phyloP scores from a whole-genome alignment of 1,139 yeast species.

The Zygoascus sp. region DNA sequence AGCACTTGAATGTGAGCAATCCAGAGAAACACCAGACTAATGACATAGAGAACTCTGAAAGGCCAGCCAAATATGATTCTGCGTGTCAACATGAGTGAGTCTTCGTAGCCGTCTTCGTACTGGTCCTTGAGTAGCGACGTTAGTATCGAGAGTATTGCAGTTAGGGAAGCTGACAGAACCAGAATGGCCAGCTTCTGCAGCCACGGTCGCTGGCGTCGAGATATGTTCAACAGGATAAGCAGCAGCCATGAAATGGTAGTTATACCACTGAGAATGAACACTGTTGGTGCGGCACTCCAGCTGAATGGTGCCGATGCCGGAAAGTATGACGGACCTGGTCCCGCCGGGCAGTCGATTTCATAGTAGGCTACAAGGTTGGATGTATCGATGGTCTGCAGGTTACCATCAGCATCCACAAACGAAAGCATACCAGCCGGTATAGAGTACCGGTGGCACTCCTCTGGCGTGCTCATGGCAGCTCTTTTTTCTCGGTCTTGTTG shows the following conservation, averaged over 20 bases:
- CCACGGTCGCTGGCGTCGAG: constrained; percentile 34
- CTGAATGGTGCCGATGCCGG: constrained; percentile 30
- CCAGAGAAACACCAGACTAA: constrained; percentile 60
- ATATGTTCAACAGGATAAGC: constrained; percentile 30
- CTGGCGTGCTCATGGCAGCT: not conserved
- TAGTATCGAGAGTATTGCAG: constrained; percentile 30
- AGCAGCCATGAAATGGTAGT: constrained; percentile 37
- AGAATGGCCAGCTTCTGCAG: constrained; percentile 34
- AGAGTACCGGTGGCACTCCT: constrained; percentile 14
- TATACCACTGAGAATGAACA: constrained; percentile 34
- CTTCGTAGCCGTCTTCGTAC: constrained; percentile 49
- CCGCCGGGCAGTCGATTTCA: constrained; percentile 7
- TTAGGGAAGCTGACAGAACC: constrained; percentile 32
- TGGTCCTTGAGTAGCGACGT: constrained; percentile 29
- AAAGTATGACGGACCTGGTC: not conserved
- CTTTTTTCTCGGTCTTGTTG: no score
- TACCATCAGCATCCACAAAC: constrained; percentile 20
- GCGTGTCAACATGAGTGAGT: constrained; percentile 51
- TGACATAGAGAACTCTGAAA: constrained; percentile 57
- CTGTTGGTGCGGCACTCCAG: constrained; percentile 35
- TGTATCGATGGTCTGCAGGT: constrained; percentile 13
- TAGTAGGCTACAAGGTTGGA: constrained; percentile 7
- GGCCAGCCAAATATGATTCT: constrained; percentile 46
- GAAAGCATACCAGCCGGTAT: constrained; percentile 27
- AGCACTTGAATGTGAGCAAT: constrained; percentile 75